These are phyloP conservation scores for Lachancea cidri DNA, from an alignment of 805 yeast species.

Conservation along the genomic window DNA sequence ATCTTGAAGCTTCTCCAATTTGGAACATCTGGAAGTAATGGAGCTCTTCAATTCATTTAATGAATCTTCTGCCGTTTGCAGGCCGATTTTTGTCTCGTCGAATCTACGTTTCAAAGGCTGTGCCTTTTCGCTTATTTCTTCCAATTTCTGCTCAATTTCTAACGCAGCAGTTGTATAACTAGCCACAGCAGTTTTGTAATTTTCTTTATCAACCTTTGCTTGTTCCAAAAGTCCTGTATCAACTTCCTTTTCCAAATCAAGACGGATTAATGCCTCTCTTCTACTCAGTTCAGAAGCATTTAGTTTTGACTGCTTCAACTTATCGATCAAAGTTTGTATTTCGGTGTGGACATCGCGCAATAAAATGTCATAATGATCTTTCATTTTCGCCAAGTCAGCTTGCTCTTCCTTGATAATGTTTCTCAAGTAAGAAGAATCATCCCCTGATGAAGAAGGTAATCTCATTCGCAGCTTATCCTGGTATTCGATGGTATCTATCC, in stretches of 20 bases:
- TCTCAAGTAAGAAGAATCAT: constrained; percentile 18
- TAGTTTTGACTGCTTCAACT: constrained; percentile 28
- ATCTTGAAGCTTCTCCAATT: constrained; percentile 21
- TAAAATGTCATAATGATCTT: constrained; percentile 10
- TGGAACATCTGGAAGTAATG: constrained; percentile 12
- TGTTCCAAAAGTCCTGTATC: constrained; percentile 28
- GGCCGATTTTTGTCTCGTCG: constrained; percentile 14
- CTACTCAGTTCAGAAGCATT: constrained; percentile 25
- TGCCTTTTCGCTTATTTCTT: constrained; percentile 15
- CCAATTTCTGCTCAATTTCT: constrained; percentile 22
- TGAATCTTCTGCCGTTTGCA: constrained; percentile 9
- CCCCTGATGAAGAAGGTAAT: constrained; percentile 18
- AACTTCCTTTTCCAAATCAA: constrained; percentile 24
- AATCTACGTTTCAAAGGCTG: constrained; percentile 17
- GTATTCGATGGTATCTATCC: constrained; percentile 51
- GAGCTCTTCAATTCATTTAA: constrained; percentile 17
- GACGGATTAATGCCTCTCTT: constrained; percentile 21
- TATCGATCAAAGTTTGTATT: constrained; percentile 19
- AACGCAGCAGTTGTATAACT: constrained; percentile 25
- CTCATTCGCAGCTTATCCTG: constrained; percentile 21
- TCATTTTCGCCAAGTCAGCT: constrained; percentile 27
- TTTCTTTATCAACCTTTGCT: constrained; percentile 18
- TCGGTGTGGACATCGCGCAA: constrained; percentile 9
- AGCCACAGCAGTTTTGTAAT: constrained; percentile 22
- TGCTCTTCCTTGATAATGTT: constrained; percentile 19